Conservation (phyloP, 305 asterid genomes). For the Coffea humblotiana region DNA sequence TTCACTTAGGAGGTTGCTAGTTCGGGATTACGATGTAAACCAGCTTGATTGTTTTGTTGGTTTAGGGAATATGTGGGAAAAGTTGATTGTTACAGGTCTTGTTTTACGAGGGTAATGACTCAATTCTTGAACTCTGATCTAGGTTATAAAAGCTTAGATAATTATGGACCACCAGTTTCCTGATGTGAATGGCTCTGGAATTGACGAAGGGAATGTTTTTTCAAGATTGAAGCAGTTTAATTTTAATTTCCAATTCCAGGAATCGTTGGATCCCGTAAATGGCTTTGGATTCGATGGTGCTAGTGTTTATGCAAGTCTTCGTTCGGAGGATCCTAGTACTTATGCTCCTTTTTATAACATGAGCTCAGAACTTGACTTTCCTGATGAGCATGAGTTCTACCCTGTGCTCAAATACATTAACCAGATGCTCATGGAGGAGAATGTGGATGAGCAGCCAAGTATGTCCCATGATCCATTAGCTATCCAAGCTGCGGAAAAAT, state of each 20-base stretch:
- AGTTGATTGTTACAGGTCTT: neutral
- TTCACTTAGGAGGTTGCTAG: too few relatives aligned
- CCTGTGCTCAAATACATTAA: slow-evolving; percentile 60
- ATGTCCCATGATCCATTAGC: slow-evolving; percentile 76
- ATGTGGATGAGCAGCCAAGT: slow-evolving; percentile 47
- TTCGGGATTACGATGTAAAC: too few relatives aligned
- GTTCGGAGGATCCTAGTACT: slow-evolving; percentile 29
- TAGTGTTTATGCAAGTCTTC: slow-evolving; percentile 26
- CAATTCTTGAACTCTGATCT: neutral
- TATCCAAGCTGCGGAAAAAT: slow-evolving; percentile 67
- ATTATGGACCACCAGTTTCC: slow-evolving; percentile 16
- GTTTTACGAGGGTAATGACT: neutral
- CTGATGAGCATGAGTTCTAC: slow-evolving; percentile 46
- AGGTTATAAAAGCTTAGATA: neutral
- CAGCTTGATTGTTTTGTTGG: too few relatives aligned
- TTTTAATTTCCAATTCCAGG: neutral
- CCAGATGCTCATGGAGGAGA: slow-evolving; percentile 43
- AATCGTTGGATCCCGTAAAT: slow-evolving; percentile 10
- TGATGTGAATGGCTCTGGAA: slow-evolving; percentile 31
- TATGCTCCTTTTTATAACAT: slow-evolving; percentile 38
- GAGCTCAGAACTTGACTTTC: slow-evolving; percentile 50
- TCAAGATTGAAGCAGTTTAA: slow-evolving; percentile 31
- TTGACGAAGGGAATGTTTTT: slow-evolving; percentile 25
- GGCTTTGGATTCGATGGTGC: slow-evolving; percentile 36
- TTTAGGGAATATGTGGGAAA: too few relatives aligned